Conservation (phyloP, 2,329 filamentous ascomycete genomes). For the Talaromyces sp. region DNA sequence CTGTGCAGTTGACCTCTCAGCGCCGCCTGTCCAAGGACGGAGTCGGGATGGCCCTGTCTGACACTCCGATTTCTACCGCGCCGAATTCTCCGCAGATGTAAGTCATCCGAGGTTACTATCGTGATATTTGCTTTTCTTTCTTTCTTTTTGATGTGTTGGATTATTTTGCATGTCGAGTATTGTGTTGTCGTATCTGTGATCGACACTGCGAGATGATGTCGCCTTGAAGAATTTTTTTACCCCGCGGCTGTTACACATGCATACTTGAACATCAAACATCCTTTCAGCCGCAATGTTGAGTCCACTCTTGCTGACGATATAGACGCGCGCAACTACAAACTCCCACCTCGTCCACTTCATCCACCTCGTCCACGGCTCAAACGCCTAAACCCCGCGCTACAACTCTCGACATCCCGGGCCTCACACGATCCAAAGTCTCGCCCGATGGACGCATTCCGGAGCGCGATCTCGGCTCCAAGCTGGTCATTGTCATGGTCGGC, state of each 20-base stretch:
- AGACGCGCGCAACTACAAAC: conserved; percentile 66
- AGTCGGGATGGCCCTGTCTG: conserved; percentile 54
- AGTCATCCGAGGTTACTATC: conserved; percentile 31
- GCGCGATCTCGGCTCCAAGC: conserved; percentile 89
- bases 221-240: background rate
- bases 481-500: conserved; percentile 98
- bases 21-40: conserved; percentile 40
- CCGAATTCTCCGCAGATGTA: conserved; percentile 61
- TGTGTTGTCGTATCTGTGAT: conserved; percentile 2
- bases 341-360: conserved; percentile 2
- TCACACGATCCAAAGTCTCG: conserved; percentile 92
- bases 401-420: conserved; percentile 91
- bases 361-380: conserved; percentile 26
- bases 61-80: conserved; percentile 61
- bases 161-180: background rate
- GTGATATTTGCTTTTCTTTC: conserved; percentile 9
- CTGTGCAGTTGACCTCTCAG: conserved; percentile 21
- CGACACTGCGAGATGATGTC: conserved; percentile 3
- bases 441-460: conserved; percentile 92
- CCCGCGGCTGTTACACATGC: conserved; percentile 8
- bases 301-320: conserved; percentile 13
- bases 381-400: conserved; percentile 85
- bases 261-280: background rate
- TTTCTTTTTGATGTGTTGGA: too few relatives aligned
- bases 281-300: background rate